Conservation (phyloP, 768 basidiomycete species). For the Boletus vermiculosoides region DNA sequence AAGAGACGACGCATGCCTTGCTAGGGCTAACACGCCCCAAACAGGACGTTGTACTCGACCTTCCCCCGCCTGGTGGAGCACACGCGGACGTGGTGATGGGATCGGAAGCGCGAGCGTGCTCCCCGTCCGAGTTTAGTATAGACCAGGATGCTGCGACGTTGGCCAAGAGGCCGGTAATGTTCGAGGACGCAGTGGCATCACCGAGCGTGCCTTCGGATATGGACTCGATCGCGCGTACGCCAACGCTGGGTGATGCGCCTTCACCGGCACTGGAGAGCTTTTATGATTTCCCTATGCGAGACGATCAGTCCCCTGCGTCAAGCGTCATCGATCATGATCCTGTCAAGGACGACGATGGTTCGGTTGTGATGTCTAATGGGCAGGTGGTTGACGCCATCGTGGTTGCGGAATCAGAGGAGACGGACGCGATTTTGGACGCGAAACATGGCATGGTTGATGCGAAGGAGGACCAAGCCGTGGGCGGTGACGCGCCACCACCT, state of each 20-base stretch:
- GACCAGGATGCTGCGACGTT: neutral
- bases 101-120: neutral
- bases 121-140: constrained; percentile 12
- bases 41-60: neutral
- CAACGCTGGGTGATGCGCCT: constrained; percentile 17
- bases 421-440: neutral
- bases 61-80: neutral
- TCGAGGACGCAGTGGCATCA: constrained; percentile 19
- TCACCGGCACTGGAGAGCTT: constrained; percentile 26
- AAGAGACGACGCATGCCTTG: constrained; percentile 28
- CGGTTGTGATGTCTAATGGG: neutral
- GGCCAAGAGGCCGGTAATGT: neutral
- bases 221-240: constrained; percentile 26
- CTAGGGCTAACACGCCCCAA: constrained; percentile 15
- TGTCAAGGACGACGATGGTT: constrained; percentile 14
- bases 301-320: constrained; percentile 30
- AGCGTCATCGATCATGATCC: constrained; percentile 26
- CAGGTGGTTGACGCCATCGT: neutral
- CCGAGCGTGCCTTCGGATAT: constrained; percentile 29
- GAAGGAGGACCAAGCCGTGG: neutral
- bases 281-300: constrained; percentile 23
- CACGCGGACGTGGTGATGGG: constrained; percentile 4
- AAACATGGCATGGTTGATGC: neutral
- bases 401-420: neutral
- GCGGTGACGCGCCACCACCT: neutral